Conservation (phyloP, 2,329 filamentous ascomycete species). For the Tricladium varicosporioides region DNA sequence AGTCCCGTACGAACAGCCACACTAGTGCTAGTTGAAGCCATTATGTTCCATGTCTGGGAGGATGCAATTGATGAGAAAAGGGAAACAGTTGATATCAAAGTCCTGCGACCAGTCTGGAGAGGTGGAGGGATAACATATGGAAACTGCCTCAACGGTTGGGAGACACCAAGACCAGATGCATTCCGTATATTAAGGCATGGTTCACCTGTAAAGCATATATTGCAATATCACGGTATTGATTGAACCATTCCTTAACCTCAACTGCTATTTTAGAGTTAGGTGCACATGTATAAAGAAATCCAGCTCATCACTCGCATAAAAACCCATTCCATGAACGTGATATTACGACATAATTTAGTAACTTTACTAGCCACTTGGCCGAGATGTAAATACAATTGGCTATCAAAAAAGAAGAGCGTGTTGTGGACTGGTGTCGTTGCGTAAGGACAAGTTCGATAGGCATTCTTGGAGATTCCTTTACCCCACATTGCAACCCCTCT, state of each 20-base stretch:
- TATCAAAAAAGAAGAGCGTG: too few species aligned
- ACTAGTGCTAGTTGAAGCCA: slow-evolving; percentile 74
- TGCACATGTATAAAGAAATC: too few species aligned
- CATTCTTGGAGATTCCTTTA: too few species aligned
- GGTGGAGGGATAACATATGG: slow-evolving; percentile 82
- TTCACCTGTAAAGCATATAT: neutral
- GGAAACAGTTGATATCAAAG: slow-evolving; percentile 66
- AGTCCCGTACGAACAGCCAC: slow-evolving; percentile 61
- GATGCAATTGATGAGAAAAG: slow-evolving; percentile 77
- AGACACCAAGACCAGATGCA: slow-evolving; percentile 59
- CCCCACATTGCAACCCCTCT: too few species aligned
- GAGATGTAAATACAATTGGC: too few species aligned
- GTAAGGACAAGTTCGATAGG: too few species aligned
- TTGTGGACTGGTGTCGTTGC: too few species aligned
- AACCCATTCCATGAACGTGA: too few species aligned
- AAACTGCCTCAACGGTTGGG: slow-evolving; percentile 63
- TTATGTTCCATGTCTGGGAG: slow-evolving; percentile 80
- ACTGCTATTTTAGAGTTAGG: too few species aligned
- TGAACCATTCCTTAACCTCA: neutral
- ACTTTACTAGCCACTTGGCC: too few species aligned
- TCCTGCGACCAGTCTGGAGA: slow-evolving; percentile 71
- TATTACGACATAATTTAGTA: too few species aligned
- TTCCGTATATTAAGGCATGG: slow-evolving; percentile 5
- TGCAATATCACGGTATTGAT: neutral
- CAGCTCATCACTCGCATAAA: too few species aligned